These are phyloP conservation scores for Alternaria viburni DNA, from an alignment of 2,329 filamentous ascomycete species.

Conservation along the genomic window DNA sequence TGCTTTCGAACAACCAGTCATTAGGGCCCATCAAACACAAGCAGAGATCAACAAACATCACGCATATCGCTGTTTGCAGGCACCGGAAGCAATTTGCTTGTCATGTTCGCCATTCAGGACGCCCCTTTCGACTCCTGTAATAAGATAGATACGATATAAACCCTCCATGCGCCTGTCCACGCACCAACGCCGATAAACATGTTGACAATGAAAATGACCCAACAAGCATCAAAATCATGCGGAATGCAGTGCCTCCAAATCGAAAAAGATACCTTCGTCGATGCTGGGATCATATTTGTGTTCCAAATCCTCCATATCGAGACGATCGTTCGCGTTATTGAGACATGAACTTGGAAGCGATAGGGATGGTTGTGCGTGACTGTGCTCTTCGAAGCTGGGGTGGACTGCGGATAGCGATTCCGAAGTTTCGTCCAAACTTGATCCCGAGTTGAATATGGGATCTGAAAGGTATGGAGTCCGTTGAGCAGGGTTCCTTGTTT, in stretches of 20 bases:
- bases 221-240: not conserved
- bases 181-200: not conserved
- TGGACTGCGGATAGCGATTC: not conserved
- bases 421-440: not conserved
- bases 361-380: not conserved
- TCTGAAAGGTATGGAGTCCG: not conserved
- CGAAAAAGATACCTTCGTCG: not conserved
- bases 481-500: not conserved
- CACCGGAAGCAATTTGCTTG: not conserved
- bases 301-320: not conserved
- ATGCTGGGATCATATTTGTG: not conserved
- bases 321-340: not conserved
- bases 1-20: not conserved
- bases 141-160: not conserved
- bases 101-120: not conserved
- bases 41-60: not conserved
- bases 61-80: not conserved
- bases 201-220: not conserved
- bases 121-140: not conserved
- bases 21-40: not conserved
- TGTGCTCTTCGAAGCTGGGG: not conserved
- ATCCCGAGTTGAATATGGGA: not conserved
- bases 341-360: not conserved
- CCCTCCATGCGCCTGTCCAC: not conserved
- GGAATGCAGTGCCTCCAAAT: not conserved